A percentile compares a stretch with the other conserved stretches of the same genome.
These are phyloP conservation scores for Lepiota venenata DNA, from an alignment of 768 basidiomycete species.

Conservation along the genomic window DNA sequence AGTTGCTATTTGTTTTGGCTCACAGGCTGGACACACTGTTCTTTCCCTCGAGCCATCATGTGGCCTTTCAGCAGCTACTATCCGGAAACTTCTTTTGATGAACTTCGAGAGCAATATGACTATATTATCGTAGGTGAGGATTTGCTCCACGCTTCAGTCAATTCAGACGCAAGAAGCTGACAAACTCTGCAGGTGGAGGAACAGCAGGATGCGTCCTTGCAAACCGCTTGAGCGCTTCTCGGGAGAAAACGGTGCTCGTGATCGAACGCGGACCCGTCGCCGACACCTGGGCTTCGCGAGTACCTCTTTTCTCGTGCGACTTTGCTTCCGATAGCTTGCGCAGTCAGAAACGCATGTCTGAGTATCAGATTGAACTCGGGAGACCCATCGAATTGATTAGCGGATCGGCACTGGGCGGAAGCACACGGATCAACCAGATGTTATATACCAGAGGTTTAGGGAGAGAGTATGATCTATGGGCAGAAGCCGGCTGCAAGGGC, in stretches of 20 bases:
- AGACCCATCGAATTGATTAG: slow-evolving; percentile 29
- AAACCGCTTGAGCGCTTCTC: slow-evolving; percentile 52
- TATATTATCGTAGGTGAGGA: slow-evolving; percentile 14
- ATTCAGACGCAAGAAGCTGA: no score
- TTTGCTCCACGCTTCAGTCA: no score
- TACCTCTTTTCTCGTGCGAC: slow-evolving; percentile 10
- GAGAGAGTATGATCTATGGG: slow-evolving; percentile 22
- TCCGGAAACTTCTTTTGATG: neutral
- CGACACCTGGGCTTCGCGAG: slow-evolving; percentile 21
- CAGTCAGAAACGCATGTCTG: slow-evolving; percentile 41
- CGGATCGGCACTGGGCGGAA: slow-evolving; percentile 25
- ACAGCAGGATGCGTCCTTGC: slow-evolving; percentile 61
- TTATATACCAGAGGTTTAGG: slow-evolving; percentile 23
- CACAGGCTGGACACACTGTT: neutral
- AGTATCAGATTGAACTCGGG: slow-evolving; percentile 36
- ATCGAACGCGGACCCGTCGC: slow-evolving; percentile 57
- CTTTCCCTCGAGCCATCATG: neutral
- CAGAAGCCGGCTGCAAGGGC: slow-evolving; percentile 51
- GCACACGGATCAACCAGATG: slow-evolving; percentile 39
- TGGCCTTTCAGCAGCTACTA: slow-evolving; percentile 8
- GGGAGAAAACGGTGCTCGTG: slow-evolving; percentile 45
- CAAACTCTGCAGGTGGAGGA: slow-evolving; percentile 46
- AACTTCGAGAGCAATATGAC: slow-evolving; percentile 13
- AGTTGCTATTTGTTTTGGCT: no score
- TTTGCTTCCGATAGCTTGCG: slow-evolving; percentile 13